These are phyloP conservation scores for Cryptococcus sp. DNA, from an alignment of 1,284 basidiomycete species.

Conservation along the genomic window DNA sequence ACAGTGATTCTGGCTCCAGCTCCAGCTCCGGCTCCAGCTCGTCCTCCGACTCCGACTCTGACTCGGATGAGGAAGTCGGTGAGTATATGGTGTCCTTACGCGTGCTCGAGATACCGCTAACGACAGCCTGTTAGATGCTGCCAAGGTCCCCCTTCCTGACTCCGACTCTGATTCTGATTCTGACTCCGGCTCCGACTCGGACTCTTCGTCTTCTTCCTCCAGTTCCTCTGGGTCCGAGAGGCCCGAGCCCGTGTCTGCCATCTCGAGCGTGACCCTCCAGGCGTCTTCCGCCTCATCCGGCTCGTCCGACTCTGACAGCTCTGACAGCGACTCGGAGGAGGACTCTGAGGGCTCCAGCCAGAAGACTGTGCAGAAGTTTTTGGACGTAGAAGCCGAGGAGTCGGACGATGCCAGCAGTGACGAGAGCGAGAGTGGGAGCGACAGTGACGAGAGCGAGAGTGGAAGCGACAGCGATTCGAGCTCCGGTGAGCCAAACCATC, in stretches of 20 bases:
- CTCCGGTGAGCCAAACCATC: background rate
- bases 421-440: constrained; percentile 15
- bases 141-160: constrained; percentile 5
- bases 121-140: background rate
- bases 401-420: constrained; percentile 9
- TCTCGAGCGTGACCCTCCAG: constrained; percentile 14
- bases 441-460: constrained; percentile 12
- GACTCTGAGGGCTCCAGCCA: constrained; percentile 18
- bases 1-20: constrained; percentile 5
- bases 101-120: background rate
- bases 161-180: constrained; percentile 24
- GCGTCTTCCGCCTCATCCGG: constrained; percentile 12
- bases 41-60: constrained; percentile 10
- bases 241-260: constrained; percentile 4
- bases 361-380: constrained; percentile 19
- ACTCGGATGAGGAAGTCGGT: constrained; percentile 11
- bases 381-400: constrained; percentile 31
- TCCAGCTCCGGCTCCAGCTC: constrained; percentile 4
- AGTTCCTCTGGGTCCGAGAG: constrained; percentile 3
- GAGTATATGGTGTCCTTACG: background rate
- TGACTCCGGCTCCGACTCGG: constrained; percentile 12
- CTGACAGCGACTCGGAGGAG: constrained; percentile 12
- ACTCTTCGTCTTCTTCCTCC: constrained; percentile 17
- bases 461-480: constrained; percentile 11
- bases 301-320: constrained; percentile 13